phyloP scores from a whole-genome alignment of 208 protist genomes.

The Perkinsela sp. region DNA sequence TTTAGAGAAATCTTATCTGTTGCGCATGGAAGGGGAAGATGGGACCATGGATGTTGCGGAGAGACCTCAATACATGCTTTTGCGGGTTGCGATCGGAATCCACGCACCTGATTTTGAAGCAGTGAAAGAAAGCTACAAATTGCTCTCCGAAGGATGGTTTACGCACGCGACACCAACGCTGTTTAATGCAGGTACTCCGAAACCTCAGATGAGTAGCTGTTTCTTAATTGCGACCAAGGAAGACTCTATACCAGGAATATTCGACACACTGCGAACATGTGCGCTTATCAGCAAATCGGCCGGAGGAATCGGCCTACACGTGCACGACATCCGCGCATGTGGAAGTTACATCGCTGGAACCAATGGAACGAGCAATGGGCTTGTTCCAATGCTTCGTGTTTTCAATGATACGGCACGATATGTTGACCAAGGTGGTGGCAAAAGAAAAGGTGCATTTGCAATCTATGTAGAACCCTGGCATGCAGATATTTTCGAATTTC shows the following conservation, averaged over 20 bases:
- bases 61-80: conserved; percentile 73
- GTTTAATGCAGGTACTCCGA: conserved; percentile 52
- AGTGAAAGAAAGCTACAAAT: conserved; percentile 57
- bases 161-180: conserved; percentile 67
- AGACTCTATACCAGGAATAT: conserved; percentile 69
- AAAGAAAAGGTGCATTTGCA: conserved; percentile 71
- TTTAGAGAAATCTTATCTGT: conserved; percentile 59
- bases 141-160: conserved; percentile 29
- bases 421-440: conserved; percentile 54
- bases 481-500: conserved; percentile 60
- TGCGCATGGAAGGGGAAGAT: conserved; percentile 16
- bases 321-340: conserved; percentile 44
- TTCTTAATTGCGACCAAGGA: conserved; percentile 60
- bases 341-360: conserved; percentile 60
- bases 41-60: conserved; percentile 17
- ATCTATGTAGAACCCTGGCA: conserved; percentile 82
- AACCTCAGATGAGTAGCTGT: conserved; percentile 36
- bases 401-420: conserved; percentile 70
- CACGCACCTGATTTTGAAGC: conserved; percentile 26
- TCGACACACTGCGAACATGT: conserved; percentile 64
- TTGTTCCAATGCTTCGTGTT: conserved; percentile 74
- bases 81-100: conserved; percentile 69
- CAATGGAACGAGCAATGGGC: conserved; percentile 40
- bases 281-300: conserved; percentile 55
- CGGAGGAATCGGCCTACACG: conserved; percentile 60